Evolutionary conservation across 2,329 filamentous ascomycete species (phyloP).

Genomic region (Penicillium sp.): DNA sequence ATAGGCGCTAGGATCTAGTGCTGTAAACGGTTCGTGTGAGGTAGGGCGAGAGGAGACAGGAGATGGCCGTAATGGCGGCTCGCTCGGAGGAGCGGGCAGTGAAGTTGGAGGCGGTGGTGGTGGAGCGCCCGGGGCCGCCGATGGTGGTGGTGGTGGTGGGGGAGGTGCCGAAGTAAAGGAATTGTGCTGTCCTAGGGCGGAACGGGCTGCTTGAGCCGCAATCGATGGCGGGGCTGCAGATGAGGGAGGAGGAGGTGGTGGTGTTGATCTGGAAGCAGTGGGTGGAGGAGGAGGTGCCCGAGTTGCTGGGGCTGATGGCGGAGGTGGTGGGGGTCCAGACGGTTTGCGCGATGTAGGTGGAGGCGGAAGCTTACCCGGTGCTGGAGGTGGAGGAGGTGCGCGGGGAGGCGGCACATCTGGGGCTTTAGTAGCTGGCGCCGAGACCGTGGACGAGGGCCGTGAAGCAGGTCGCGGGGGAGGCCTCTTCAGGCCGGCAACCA

Average conservation of each 20-base stretch:
- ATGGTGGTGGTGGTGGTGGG: conserved; percentile 47
- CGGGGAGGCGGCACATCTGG: conserved; percentile 49
- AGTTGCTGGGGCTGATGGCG: conserved; percentile 45
- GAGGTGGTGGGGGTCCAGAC: conserved; percentile 49
- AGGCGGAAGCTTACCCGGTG: conserved; percentile 50
- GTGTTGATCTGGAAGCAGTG: conserved; percentile 47
- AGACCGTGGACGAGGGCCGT: conserved; percentile 61
- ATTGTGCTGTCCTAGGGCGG: conserved; percentile 53
- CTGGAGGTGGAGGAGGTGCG: conserved; percentile 67
- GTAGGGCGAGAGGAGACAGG: conserved; percentile 36
- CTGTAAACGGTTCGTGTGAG: conserved; percentile 54
- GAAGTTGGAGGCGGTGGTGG: conserved; percentile 37
- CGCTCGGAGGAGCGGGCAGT: conserved; percentile 41
- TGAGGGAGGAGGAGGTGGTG: conserved; percentile 38
- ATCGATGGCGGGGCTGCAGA: conserved; percentile 41
- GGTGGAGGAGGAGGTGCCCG: conserved; percentile 45
- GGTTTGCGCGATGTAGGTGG: conserved; percentile 60
- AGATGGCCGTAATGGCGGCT: conserved; percentile 46
- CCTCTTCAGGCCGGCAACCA: conserved; percentile 60
- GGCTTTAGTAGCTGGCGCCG: conserved; percentile 55
- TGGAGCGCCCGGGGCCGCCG: conserved; percentile 47
- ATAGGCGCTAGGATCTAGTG: conserved; percentile 74
- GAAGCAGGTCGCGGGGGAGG: conserved; percentile 49
- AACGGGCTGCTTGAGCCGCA: conserved; percentile 59
- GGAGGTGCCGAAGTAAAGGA: conserved; percentile 45